A percentile compares a stretch with the other conserved stretches of the same genome.
Evolutionary conservation across 176 grass and related monocot genomes (phyloP).

Genomic region (Tillandsia leiboldiana): DNA sequence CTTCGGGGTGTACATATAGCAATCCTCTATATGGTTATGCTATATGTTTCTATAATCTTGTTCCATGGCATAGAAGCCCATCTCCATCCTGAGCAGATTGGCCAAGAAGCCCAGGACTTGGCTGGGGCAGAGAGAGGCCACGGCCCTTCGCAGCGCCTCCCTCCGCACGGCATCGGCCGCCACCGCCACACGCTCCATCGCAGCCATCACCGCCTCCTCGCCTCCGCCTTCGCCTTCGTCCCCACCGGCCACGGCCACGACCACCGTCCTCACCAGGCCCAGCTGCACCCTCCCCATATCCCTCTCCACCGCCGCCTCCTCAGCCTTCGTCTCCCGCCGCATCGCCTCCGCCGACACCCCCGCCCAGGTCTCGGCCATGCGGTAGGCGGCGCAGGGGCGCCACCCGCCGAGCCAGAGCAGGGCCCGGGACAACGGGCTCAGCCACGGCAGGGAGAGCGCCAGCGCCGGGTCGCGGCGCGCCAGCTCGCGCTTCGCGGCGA

Average conservation of each 20-base stretch:
- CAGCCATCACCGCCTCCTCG: neutral
- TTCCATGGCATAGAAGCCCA: conserved; percentile 7
- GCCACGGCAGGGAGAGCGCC: conserved; percentile 10
- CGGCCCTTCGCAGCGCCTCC: neutral
- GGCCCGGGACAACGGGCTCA: neutral
- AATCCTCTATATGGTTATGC: neutral
- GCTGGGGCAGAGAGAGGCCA: neutral
- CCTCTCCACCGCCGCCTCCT: conserved; percentile 15
- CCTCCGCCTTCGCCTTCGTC: neutral
- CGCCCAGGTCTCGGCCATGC: neutral
- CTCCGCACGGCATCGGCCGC: conserved; percentile 3
- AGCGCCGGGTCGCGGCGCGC: conserved; percentile 6
- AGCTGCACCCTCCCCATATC: neutral
- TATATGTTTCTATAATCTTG: neutral
- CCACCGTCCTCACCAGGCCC: neutral
- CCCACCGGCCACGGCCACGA: neutral
- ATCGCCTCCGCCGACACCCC: conserved; percentile 8
- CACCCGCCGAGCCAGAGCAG: conserved; percentile 24
- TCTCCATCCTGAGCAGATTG: conserved; percentile 13
- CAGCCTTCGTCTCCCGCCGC: neutral
- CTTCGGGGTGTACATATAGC: no score
- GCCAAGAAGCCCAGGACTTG: conserved; percentile 10
- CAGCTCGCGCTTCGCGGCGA: conserved; percentile 1
- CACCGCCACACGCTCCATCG: neutral
- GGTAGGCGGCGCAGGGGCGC: conserved; percentile 14